Evolutionary conservation across 352 stramenopile species (phyloP), one percentile per base, ranked within the genome.

Genomic region (Phytophthora tubulina): DNA sequence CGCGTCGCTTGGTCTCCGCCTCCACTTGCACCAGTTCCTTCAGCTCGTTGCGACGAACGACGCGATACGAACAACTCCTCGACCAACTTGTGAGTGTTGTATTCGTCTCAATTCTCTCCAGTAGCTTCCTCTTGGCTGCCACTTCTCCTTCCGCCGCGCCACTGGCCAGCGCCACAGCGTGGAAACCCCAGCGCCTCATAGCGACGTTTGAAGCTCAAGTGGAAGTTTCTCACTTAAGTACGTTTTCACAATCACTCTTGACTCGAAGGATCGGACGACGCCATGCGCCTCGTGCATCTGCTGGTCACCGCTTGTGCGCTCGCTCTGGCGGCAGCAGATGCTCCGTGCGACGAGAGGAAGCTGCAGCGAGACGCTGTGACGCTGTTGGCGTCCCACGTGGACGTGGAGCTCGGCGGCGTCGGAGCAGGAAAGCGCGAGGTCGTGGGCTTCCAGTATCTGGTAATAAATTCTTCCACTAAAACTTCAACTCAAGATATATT

Each of bases 371-470:
- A 90, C 21, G 89, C 89, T 7, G 58, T 67, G 38, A 48, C 50
- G 14, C 44, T 91, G 0, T 76, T 96, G 14, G 57, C 31, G 13
- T 54, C 63, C 10, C 79, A 91, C 49, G 84, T 86, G 46, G 89
- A 96, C 61, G 72, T 87, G 59, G 83, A 93, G 54, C 51, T 96
- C 14, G 86, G 88, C 55, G 89, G 86, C n/a, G 81, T 92, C 11
- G 72, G 79, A 11, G 85, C 87, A 3, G 89, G 83, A 0, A 70
- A 75, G 42, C 41, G 63, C 4, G 62, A 76, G 14, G 58, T 82
- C 62, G 80, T 90, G 56, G 87, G 87, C 46, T 96, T 96, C 61
- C 87, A 96, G 67, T 79, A 96, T 60, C 57, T 96, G 57, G 89
- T 96, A 64, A 57, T 21, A 11, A 52, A 59, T 27, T 42, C 9